phyloP scores from a whole-genome alignment of 75 land plant genomes.

The Cunninghamia lanceolata region DNA sequence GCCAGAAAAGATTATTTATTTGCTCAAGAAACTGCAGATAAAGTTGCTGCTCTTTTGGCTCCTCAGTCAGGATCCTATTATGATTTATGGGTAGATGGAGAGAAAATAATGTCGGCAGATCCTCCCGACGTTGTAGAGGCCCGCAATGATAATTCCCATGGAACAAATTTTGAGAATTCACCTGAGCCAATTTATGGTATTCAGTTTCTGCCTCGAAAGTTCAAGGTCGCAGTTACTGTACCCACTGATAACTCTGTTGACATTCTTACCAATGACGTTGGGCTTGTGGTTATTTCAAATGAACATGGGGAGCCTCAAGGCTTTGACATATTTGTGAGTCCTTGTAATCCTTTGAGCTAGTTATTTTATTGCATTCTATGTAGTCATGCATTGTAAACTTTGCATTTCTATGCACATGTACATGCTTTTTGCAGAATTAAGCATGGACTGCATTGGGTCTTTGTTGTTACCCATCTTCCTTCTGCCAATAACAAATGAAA shows the following conservation, averaged over 20 bases:
- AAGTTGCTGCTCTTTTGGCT: constrained; percentile 90
- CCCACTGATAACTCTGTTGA: constrained; percentile 97
- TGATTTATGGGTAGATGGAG: constrained; percentile 99
- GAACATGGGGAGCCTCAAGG: constrained; percentile 85
- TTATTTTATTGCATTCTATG: background rate
- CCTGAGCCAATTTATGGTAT: constrained; percentile 99
- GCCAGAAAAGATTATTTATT: constrained; percentile 73
- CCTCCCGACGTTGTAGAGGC: constrained; percentile 89
- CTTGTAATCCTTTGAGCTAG: background rate
- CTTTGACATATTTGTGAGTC: constrained; percentile 84
- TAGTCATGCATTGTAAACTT: background rate
- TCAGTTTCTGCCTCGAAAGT: constrained; percentile 94
- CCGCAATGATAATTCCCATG: constrained; percentile 93
- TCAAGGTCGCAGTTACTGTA: constrained; percentile 96
- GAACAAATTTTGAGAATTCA: constrained; percentile 95
- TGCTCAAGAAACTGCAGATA: constrained; percentile 95
- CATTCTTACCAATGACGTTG: constrained; percentile 94
- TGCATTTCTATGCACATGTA: background rate
- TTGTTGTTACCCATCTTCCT: background rate
- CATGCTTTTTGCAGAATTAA: background rate
- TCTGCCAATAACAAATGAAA: background rate
- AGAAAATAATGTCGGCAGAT: constrained; percentile 91
- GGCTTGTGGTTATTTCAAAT: constrained; percentile 83
- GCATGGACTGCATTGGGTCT: background rate
- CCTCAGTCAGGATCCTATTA: constrained; percentile 98